These are phyloP conservation scores for Aspergillus conjunctus DNA, from an alignment of 495 filamentous ascomycete genomes.

Conservation along the genomic window DNA sequence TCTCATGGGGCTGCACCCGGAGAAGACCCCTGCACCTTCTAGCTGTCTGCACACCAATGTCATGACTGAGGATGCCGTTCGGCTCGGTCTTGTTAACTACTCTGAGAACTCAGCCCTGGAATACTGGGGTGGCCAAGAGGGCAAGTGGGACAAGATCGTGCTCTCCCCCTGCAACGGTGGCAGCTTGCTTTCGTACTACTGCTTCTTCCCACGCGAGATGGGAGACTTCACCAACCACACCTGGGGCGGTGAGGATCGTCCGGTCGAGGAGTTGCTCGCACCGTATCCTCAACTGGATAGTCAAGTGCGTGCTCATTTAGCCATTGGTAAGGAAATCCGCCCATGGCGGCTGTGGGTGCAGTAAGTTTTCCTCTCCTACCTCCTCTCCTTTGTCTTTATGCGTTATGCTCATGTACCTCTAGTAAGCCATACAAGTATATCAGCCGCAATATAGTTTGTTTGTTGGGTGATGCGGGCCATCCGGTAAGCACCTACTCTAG, in stretches of 20 bases:
- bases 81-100: constrained; percentile 47
- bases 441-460: constrained; percentile 35
- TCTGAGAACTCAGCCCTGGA: constrained; percentile 47
- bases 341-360: constrained; percentile 55
- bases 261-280: constrained; percentile 45
- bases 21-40: constrained; percentile 46
- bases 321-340: constrained; percentile 47
- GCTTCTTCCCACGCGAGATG: constrained; percentile 50
- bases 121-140: constrained; percentile 54
- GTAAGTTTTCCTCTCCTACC: constrained; percentile 17
- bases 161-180: constrained; percentile 52
- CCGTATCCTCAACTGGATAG: constrained; percentile 48
- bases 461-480: constrained; percentile 45
- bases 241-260: constrained; percentile 41
- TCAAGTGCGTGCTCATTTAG: constrained; percentile 42
- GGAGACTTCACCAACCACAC: constrained; percentile 46
- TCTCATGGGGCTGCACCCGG: constrained; percentile 45
- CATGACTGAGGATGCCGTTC: constrained; percentile 43
- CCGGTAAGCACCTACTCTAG: constrained; percentile 23
- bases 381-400: neutral
- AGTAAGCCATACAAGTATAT: constrained; percentile 45
- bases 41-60: constrained; percentile 52
- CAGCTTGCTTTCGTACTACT: constrained; percentile 51
- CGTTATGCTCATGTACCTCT: neutral
- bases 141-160: constrained; percentile 53